A percentile compares a stretch with the other conserved stretches of the same genome.
phyloP scores from a whole-genome alignment of 352 stramenopile genomes.

The Halophytophthora batemanensis region DNA sequence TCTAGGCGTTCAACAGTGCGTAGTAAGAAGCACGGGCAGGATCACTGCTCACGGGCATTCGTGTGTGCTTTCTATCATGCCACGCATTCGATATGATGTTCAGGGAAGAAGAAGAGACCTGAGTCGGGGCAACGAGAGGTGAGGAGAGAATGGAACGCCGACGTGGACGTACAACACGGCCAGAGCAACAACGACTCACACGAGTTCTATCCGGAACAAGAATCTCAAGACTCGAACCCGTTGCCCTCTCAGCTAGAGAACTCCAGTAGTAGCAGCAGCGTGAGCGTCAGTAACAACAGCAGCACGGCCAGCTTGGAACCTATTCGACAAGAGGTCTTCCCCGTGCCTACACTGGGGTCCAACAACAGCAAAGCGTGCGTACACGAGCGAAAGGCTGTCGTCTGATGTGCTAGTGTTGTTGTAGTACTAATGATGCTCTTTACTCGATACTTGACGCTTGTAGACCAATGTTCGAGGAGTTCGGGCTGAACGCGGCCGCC shows the following conservation, averaged over 20 bases:
- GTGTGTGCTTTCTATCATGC: background rate
- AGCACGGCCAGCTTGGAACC: conserved; percentile 16
- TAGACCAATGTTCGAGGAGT: conserved; percentile 57
- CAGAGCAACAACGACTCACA: conserved; percentile 26
- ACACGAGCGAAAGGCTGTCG: no score
- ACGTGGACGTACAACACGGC: background rate
- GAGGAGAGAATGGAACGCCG: conserved; percentile 4
- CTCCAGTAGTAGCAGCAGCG: no score
- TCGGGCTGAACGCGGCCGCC: conserved; percentile 55
- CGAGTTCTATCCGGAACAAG: conserved; percentile 1
- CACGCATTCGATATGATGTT: background rate
- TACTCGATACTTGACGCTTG: background rate
- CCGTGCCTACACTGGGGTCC: conserved; percentile 1
- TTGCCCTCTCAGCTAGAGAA: no score
- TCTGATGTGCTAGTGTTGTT: no score
- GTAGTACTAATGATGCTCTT: no score
- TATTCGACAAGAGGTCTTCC: conserved; percentile 13
- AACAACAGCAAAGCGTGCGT: conserved; percentile 7
- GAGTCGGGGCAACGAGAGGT: conserved; percentile 21
- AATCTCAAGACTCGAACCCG: background rate
- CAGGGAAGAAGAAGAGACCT: conserved; percentile 37
- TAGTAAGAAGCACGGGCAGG: background rate
- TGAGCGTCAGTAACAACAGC: conserved; percentile 18
- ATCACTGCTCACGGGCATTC: conserved; percentile 1
- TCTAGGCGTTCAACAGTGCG: background rate